phyloP scores from a whole-genome alignment of 768 basidiomycete genomes.

The Suillus luteus region DNA sequence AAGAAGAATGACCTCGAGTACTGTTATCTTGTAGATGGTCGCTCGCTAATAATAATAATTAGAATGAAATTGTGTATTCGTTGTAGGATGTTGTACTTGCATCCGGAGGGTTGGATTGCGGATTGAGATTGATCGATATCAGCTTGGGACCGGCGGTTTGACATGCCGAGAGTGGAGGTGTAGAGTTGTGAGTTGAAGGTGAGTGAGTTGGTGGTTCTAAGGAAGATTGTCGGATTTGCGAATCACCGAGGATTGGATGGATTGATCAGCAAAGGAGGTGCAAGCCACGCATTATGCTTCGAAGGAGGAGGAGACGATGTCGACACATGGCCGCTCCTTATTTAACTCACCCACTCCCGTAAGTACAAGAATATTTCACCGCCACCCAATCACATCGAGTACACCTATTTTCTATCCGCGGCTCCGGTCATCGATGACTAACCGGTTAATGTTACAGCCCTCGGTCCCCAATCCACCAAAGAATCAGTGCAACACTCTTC shows the following conservation, averaged over 20 bases:
- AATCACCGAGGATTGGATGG: no score
- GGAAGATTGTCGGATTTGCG: no score
- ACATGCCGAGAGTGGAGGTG: conserved; percentile 17
- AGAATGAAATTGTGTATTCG: no score
- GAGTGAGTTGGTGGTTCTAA: no score
- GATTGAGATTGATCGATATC: conserved; percentile 18
- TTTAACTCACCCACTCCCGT: background rate
- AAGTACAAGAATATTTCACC: background rate
- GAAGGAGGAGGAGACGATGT: background rate
- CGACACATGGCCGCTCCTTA: conserved; percentile 5
- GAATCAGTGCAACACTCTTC: background rate
- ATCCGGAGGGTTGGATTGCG: conserved; percentile 24
- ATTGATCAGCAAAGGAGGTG: no score
- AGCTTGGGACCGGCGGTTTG: conserved; percentile 23
- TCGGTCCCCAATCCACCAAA: background rate
- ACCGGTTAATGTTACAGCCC: background rate
- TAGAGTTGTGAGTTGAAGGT: no score
- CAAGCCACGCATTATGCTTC: background rate
- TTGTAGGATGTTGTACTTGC: conserved; percentile 23
- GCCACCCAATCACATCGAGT: background rate
- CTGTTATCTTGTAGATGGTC: conserved; percentile 8
- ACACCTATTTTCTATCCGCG: conserved; percentile 1
- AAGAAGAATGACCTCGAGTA: conserved; percentile 1
- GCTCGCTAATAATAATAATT: background rate
- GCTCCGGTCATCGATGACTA: background rate